A percentile compares a stretch with the other conserved stretches of the same genome.
Evolutionary conservation across 768 basidiomycete genomes (phyloP).

Genomic region (Suillus placidus): DNA sequence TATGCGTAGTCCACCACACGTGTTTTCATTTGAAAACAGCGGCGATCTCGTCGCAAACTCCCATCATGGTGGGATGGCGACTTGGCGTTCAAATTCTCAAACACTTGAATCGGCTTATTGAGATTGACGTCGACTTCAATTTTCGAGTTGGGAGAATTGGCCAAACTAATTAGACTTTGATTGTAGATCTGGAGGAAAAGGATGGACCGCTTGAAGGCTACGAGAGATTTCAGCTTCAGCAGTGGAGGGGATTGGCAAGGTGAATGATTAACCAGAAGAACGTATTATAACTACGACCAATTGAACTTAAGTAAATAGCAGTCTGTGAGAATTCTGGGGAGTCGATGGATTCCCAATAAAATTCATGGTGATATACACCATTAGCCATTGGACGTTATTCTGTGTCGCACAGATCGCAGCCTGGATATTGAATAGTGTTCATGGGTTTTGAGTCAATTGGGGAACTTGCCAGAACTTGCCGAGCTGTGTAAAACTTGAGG

Average conservation of each 20-base stretch:
- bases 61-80: neutral
- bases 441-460: too few species aligned
- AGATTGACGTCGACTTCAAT: neutral
- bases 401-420: too few species aligned
- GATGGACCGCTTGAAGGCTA: neutral
- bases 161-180: too few species aligned
- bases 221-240: neutral
- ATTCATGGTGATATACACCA: too few species aligned
- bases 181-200: too few species aligned
- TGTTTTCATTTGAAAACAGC: neutral
- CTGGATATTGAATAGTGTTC: too few species aligned
- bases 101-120: neutral
- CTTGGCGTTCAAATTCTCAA: neutral
- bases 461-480: too few species aligned
- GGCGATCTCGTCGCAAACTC: too few species aligned
- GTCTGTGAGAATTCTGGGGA: neutral
- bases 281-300: neutral
- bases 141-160: too few species aligned
- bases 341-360: too few species aligned
- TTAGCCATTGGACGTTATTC: too few species aligned
- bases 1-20: neutral
- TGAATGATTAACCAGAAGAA: neutral
- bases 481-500: too few species aligned
- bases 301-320: neutral
- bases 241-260: neutral